phyloP scores from a whole-genome alignment of 805 yeast species.

The Schwanniomyces vanrijiae region DNA sequence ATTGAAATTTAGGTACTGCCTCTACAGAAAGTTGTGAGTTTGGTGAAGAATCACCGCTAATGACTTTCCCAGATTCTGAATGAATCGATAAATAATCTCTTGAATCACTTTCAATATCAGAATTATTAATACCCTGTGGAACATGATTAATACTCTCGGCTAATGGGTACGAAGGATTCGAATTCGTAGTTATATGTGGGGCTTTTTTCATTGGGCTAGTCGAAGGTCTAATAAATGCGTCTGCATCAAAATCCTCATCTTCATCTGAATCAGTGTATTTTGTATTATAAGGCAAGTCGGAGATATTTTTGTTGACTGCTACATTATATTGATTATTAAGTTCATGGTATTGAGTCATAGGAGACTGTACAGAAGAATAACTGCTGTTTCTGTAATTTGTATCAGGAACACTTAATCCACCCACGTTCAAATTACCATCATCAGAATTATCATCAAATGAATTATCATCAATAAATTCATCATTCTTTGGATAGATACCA shows the following conservation, averaged over 20 bases:
- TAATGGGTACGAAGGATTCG: conserved; percentile 13
- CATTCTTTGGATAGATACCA: conserved; percentile 36
- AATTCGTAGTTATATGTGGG: conserved; percentile 10
- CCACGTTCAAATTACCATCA: conserved; percentile 18
- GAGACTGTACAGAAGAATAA: conserved; percentile 40
- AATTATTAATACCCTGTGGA: conserved; percentile 17
- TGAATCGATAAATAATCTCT: conserved; percentile 21
- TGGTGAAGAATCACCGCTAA: conserved; percentile 14
- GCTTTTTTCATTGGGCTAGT: conserved; percentile 14
- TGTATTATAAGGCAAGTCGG: neutral
- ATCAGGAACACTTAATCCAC: conserved; percentile 23
- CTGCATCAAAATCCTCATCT: conserved; percentile 12
- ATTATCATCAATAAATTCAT: conserved; percentile 34
- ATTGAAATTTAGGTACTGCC: neutral
- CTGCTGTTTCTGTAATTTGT: conserved; percentile 30
- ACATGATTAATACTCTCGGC: conserved; percentile 14
- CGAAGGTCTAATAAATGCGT: conserved; percentile 22
- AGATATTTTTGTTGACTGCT: conserved; percentile 13
- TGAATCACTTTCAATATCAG: conserved; percentile 7
- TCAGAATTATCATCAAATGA: conserved; percentile 23
- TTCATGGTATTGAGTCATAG: conserved; percentile 43
- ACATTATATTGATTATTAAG: conserved; percentile 39
- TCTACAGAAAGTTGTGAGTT: conserved; percentile 13
- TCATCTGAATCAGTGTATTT: conserved; percentile 9
- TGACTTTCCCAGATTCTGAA: conserved; percentile 23